Base-by-base conservation (phyloP, 306 rosid genomes). In the Citrullus amarus region DNA sequence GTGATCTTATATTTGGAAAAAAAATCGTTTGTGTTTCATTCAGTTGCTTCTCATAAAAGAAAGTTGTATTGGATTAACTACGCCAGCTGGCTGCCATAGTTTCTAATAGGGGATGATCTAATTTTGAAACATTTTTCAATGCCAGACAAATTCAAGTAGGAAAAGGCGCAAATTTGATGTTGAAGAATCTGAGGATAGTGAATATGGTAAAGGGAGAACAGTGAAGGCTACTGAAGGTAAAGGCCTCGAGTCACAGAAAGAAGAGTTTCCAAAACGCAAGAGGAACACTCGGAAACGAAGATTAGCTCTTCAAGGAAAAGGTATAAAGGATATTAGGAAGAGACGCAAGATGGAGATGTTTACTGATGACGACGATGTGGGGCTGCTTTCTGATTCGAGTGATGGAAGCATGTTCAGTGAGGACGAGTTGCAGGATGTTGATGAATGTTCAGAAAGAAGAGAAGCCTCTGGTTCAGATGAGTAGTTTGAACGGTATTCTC, bases 251-350 rank as follows among this genome's bases (percentile, higher is more conserved):
- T 80, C 93, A 56, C 96, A 84, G 73, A 92, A 86, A 78, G 98
- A 91, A 81, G 97, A 95, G 61, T 88, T 86, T 82, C 98, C 98
- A 3, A 95, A 92, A 88, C 97, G 98, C 65, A 95, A 95, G 90
- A 88, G 98, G 70, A 92, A 95, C 84, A 94, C 92, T 11, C 82
- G 98, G 79, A 95, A 92, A 39, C 96, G 98, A 88, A 91, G 97
- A 65, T 87, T 95, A 18, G 93, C 93, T 74, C 93, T 92, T 65
- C 98, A 92, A 85, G 98, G 98, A 67, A 87, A 88, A 86, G 97
- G 95, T 54, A 88, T 92, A 43, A 90, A 87, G 80, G 96, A 92
- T 60, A 88, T 86, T n/a, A 86, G 98, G 86, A 90, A 83, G 81
- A 89, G 84, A 80, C 90, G 86, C 72, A 92, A 91, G 82, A 74